Evolutionary conservation across 345 rosid genomes (phyloP), one percentile per base, ranked within the genome.

Genomic region (Bretschneidera sinensis): DNA sequence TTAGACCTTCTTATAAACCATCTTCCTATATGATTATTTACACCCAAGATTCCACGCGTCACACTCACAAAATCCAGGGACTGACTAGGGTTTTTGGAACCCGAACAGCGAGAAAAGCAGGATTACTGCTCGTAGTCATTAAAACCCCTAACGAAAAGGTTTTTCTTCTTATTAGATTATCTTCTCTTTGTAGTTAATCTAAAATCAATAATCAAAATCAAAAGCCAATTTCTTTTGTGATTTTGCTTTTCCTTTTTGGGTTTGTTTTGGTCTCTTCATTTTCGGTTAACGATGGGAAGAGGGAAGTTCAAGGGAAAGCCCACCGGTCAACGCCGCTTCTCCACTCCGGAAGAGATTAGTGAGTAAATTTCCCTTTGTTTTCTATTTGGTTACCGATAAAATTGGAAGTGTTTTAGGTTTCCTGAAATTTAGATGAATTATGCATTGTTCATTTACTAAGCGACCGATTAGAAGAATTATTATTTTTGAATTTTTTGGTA

Each of bases 221-320:
- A 28, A 28, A 28, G 33, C 8, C 33, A 2, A 8, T 28, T 28
- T 28, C 33, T 28, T 28, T 3, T 28, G n/a, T 28, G 33, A 28
- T 28, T 28, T 28, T 8, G 33, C 8, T 28, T 28, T 28, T 28
- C 33, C 33, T 28, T 14, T 7, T 21, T 9, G 43, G 16, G 43
- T 47, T 21, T 28, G 3, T 15, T 35, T 43, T 48, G 16, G 51
- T 43, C 58, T 7, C 43, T 59, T 1, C 8, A 8, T 28, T 28
- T 3, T 3, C 5, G 33, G 33, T 28, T 28, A 20, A 56, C 72
- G 39, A 85, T 82, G 88, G 88, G 84, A 59, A 80, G 87, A 77
- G 91, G 88, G 57, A 85, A 82, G 76, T 85, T 80, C 71, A 85
- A 85, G 82, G 91, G 87, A 24, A 85, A 85, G 65, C 91, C 87